A percentile compares a stretch with the other conserved stretches of the same genome.
Evolutionary conservation across 306 rosid species (phyloP).

Genomic region (Quercus rubra): DNA sequence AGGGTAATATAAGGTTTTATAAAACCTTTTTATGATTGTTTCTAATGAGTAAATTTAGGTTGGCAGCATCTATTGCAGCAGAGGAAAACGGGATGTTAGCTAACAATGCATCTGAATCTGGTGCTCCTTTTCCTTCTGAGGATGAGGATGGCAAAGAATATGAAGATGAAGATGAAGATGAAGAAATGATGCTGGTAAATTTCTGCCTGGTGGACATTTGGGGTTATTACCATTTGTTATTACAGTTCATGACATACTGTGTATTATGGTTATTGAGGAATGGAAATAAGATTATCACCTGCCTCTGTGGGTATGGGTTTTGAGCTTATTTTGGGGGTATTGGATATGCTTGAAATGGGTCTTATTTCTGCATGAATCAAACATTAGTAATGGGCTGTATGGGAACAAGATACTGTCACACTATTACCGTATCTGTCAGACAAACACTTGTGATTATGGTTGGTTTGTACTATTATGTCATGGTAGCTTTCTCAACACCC

Average conservation of each 20-base stretch:
- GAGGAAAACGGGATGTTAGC: conserved; percentile 51
- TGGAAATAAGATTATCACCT: not conserved
- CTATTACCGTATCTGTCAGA: not conserved
- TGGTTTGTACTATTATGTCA: not conserved
- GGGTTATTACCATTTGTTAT: conserved; percentile 11
- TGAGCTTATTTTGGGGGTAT: not conserved
- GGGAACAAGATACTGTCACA: not conserved
- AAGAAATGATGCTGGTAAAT: conserved; percentile 70
- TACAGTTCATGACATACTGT: not conserved
- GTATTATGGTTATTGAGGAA: not conserved
- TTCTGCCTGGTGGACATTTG: conserved; percentile 1
- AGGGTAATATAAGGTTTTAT: conserved; percentile 1
- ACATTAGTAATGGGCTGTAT: not conserved
- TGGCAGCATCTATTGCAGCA: conserved; percentile 81
- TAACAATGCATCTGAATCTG: conserved; percentile 35
- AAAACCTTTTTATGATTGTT: not conserved
- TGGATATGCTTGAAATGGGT: not conserved
- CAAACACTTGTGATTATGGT: not conserved
- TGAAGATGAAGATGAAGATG: conserved; percentile 40
- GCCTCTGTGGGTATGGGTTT: not conserved
- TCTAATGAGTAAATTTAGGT: conserved; percentile 54
- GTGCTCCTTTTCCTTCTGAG: conserved; percentile 31
- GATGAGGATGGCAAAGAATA: conserved; percentile 28
- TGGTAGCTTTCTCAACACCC: conserved; percentile 3
- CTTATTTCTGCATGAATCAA: no score